These are phyloP conservation scores for Zoysia pacifica DNA, from an alignment of 176 grass and related monocot species.

Conservation along the genomic window DNA sequence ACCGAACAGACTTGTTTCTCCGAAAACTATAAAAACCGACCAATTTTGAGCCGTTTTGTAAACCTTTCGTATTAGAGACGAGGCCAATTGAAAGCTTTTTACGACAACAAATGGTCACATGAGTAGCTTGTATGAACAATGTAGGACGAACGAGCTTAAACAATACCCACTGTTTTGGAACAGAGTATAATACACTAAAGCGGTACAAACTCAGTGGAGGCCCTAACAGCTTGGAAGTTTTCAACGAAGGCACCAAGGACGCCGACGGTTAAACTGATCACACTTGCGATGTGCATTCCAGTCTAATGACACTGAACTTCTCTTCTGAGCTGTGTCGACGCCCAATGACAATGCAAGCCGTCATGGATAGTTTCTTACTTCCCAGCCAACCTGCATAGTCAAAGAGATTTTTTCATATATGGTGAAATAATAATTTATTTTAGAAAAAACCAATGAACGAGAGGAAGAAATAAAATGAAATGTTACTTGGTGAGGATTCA, in stretches of 20 bases:
- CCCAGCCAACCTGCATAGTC: constrained; percentile 13
- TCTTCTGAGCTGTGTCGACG: not conserved
- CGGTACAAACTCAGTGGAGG: not conserved
- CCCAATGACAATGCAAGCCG: not conserved
- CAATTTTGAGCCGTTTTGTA: too few species aligned
- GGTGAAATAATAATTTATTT: not conserved
- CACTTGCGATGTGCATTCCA: not conserved
- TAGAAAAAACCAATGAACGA: not conserved
- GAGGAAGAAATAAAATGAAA: not conserved
- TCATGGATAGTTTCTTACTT: not conserved
- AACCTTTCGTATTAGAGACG: too few species aligned
- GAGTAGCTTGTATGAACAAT: not conserved
- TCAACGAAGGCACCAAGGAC: not conserved
- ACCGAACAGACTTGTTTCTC: too few species aligned
- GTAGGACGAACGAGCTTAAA: not conserved
- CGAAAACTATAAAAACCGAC: too few species aligned
- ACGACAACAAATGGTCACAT: not conserved
- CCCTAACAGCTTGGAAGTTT: not conserved
- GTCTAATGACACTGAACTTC: not conserved
- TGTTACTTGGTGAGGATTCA: not conserved
- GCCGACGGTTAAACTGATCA: not conserved
- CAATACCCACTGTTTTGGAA: not conserved
- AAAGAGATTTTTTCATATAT: not conserved
- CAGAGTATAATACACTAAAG: not conserved
- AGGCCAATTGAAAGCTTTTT: too few species aligned